Evolutionary conservation across 106 monocot genomes (phyloP), one percentile per base, ranked within the genome.

Genomic region (Apostasia shenzhenica): DNA sequence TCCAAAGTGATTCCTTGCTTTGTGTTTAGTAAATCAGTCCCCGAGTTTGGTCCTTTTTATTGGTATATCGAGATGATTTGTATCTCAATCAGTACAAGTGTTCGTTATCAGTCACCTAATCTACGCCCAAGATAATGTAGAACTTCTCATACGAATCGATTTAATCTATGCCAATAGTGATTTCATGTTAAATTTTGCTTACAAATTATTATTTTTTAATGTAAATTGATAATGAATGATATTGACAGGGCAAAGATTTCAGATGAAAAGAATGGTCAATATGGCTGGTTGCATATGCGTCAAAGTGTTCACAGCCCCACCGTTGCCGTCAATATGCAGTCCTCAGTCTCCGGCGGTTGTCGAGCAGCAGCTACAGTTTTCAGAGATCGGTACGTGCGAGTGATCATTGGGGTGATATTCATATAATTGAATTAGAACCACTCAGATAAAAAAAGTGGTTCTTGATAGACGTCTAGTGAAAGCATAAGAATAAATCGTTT

Each of bases 261-360:
- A 45, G 81, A 82, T 70, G 81, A 82, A 56, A 45, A 48, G 39
- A 8, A 79, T 54, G 81, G 79, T n/a, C 60, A 81, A 46, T 58
- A 82, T 59, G 85, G 85, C 3, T 82, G 81, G 85, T 67, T 86
- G 5, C 82, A 82, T 11, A 79, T 86, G 4, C 56, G 85, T 13
- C 85, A 86, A 45, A 86, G 85, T 62, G 82, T 86, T 59, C 85
- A 86, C 46, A 86, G 82, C 54, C 85, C 82, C 26, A 76, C 81
- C 40, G 82, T 86, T 62, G 81, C 82, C 38, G 54, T 82, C 1
- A 86, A 79, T 57, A 73, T 86, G 78, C 85, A 86, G 53, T 86
- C 81, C 55, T 82, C 72, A 41, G 14, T 79, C 43, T n/a, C 3
- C 12, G 85, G 85, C 54, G 82, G 82, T 2, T 86, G 85, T 57